Conservation (phyloP, 1,284 basidiomycete genomes). For the Puccinia hordei region DNA sequence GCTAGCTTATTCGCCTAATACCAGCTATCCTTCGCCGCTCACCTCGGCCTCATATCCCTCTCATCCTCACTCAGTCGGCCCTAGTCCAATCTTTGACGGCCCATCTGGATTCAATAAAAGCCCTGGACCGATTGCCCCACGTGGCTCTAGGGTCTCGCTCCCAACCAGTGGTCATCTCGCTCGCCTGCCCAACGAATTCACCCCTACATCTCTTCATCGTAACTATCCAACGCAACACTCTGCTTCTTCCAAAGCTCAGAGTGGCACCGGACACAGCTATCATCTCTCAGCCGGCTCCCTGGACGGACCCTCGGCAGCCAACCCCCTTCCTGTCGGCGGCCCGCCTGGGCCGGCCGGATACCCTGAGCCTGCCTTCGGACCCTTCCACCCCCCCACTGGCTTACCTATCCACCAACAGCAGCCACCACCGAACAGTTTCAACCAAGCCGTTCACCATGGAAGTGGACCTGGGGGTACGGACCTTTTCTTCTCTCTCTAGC, state of each 20-base stretch:
- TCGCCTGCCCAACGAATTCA: conserved; percentile 16
- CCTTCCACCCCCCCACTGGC: background rate
- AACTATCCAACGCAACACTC: background rate
- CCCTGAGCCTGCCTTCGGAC: background rate
- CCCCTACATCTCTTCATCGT: background rate
- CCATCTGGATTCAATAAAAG: conserved; percentile 34
- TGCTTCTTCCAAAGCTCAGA: background rate
- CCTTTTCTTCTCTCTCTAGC: background rate
- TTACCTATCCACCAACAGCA: background rate
- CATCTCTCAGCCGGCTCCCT: background rate
- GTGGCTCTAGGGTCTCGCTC: conserved; percentile 2
- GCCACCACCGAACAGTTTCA: conserved; percentile 9
- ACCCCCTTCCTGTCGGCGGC: background rate
- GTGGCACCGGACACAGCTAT: background rate
- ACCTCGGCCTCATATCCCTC: conserved; percentile 4
- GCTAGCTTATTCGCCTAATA: conserved; percentile 32
- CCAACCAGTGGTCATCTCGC: conserved; percentile 11
- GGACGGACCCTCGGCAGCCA: background rate
- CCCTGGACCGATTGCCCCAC: conserved; percentile 47
- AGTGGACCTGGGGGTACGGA: conserved; percentile 4
- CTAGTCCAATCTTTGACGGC: conserved; percentile 4
- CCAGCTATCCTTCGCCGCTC: conserved; percentile 10
- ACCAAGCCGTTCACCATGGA: conserved; percentile 15
- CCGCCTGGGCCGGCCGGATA: background rate
- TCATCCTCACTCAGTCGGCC: background rate